Conservation (phyloP, 768 basidiomycete species). For the Tulasnella sp. region DNA sequence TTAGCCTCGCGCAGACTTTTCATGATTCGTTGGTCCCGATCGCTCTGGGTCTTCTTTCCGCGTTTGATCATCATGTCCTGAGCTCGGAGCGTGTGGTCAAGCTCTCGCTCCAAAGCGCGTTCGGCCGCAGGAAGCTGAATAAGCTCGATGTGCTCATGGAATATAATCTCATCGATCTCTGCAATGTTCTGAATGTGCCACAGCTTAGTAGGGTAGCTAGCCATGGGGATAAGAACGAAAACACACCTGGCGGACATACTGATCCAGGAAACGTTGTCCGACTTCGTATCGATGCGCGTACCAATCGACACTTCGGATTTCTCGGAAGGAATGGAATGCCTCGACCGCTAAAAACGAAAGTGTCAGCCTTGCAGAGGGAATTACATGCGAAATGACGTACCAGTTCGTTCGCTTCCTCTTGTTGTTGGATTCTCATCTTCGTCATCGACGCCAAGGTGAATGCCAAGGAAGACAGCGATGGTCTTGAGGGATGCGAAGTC, state of each 20-base stretch:
- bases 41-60: constrained; percentile 63
- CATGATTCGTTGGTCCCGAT: constrained; percentile 80
- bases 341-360: constrained; percentile 55
- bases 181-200: constrained; percentile 67
- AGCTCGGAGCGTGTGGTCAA: constrained; percentile 86
- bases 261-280: constrained; percentile 74
- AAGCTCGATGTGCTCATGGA: constrained; percentile 51
- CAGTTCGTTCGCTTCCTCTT: constrained; percentile 75
- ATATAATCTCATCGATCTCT: constrained; percentile 93
- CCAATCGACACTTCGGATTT: constrained; percentile 88
- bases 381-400: constrained; percentile 35
- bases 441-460: constrained; percentile 91
- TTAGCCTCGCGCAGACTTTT: constrained; percentile 84
- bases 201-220: background rate
- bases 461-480: constrained; percentile 75
- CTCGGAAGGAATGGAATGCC: constrained; percentile 93
- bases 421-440: constrained; percentile 73
- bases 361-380: background rate
- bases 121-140: constrained; percentile 83
- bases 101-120: constrained; percentile 86
- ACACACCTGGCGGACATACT: constrained; percentile 72
- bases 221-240: background rate
- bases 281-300: constrained; percentile 77
- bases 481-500: constrained; percentile 88
- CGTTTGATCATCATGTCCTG: constrained; percentile 71